Base-by-base conservation (phyloP, 1,284 basidiomycete genomes). In the Limonomyces culmigenus region DNA sequence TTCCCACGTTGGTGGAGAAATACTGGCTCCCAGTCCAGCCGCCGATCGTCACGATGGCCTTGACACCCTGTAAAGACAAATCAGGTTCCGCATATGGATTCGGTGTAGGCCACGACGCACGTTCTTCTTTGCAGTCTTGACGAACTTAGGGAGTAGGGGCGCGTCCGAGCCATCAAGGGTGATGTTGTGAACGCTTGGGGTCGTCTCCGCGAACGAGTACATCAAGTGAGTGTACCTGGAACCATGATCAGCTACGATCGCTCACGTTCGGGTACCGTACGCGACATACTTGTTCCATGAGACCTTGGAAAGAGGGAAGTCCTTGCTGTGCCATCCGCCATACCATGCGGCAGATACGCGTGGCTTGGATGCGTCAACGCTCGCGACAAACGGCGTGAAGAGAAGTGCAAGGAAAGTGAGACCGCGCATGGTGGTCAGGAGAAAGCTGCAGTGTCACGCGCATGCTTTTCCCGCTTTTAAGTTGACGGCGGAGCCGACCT, bases 11-110 rank as follows among this genome's bases (percentile, higher is more conserved):
- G 2, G 68, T 58, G 1, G 87, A 92, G 58, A 84, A 95, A 60
- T 61, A 81, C 33, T 53, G 51, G 3, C 77, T 80, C 15, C 85
- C 87, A 3, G 72, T 74, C 87, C 87, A 93, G 29, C 89, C 89
- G 38, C 89, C 89, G 33, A 95, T 67, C 30, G 84, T 80, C 30
- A 92, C 56, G 39, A 76, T 57, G n/a, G 89, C 81, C 41, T 68
- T 65, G 29, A 87, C 81, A 40, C 65, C 61, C 58, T 69, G 47
- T 34, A 15, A n/a, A 32, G 23, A 12, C 29, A 37, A 29, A 38
- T 33, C 16, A 39, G 34, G n/a, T n/a, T n/a, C n/a, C 39, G 18
- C 10, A 17, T 10, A 17, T 11, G 13, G 15, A 8, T 27, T n/a
- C 10, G 25, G n/a, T 27, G 8, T 27, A n/a, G 25, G 25, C 25